Evolutionary conservation across 768 basidiomycete species (phyloP), one percentile per base, ranked within the genome.

Genomic region (Boletus rex-veris): DNA sequence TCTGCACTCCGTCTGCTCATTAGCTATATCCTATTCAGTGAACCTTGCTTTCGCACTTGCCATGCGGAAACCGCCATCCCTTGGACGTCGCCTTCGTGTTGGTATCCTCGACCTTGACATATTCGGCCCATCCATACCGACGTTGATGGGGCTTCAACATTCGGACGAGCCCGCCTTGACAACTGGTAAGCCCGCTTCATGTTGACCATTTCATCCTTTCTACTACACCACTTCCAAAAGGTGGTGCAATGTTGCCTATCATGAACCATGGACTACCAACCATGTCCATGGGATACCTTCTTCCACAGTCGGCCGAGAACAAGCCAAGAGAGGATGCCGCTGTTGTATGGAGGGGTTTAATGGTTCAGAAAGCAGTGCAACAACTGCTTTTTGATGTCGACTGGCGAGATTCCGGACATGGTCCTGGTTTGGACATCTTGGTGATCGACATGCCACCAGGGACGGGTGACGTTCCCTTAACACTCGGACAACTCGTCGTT

Each of bases 361-460:
- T 98, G 96, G 96, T 98, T 1, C 94, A 96, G 73, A 98, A 98
- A 66, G 94, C 95, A 24, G 92, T 95, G 0, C 95, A 98, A 67
- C 95, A 98, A 66, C 77, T 98, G 0, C 79, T 98, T 1, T 98
- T 99, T 63, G 93, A 98, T 59, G 92, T 97, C 6, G 95, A 98
- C 68, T 98, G 96, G 95, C 68, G 79, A 35, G 69, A 68, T 19
- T 59, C 55, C 6, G 63, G 45, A 42, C 36, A 54, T 41, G 66
- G 74, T 15, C 73, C 69, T 0, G 82, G 81, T 4, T 72, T 98
- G 30, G 96, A 99, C 62, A 77, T 93, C 0, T 77, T 99, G 15
- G 89, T 98, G 7, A 75, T 98, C 24, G 96, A 99, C 67, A 92
- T 97, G 86, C 96, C 96, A 3, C 96, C 96, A 0, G 96, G 96